Base-by-base conservation (phyloP, 2,329 filamentous ascomycete species). In the Davidsoniella virescens region DNA sequence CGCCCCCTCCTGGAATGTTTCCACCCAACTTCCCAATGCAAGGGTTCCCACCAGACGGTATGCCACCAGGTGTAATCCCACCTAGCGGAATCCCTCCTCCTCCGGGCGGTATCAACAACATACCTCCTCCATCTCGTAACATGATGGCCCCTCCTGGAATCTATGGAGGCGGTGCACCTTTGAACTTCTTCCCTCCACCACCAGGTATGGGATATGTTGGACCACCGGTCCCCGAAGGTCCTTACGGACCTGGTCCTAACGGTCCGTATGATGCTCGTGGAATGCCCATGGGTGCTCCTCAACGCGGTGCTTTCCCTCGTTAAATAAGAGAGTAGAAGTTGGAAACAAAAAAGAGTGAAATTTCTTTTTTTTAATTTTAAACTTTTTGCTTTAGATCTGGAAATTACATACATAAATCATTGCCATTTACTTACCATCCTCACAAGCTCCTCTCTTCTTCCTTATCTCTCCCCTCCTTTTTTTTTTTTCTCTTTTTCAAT, bases 121-220 rank as follows among this genome's bases (percentile, higher is more conserved):
- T 70, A 54, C 71, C 70, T 14, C 71, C 69, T 14, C 71, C 69
- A 8, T 29, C 26, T 7, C 70, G 75, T n/a, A 72, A 65, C 59
- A 70, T 76, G 65, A 65, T 67, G 38, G 75, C 75, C 23, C 77
- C 77, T 4, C 77, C 76, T 1, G 74, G 73, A 9, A 76, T 78
- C 58, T 76, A 70, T 55, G 67, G 64, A 18, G 71, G 69, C 5
- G 68, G 66, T 10, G 65, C 64, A 6, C 65, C 64, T 5, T 71
- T 67, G 67, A 4, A 72, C 69, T 16, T 77, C 75, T 57, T 66
- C 78, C 59, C 69, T 78, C 59, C 69, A 67, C 4, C 75, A 70
- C 12, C 65, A 43, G 73, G 70, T 20, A 48, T 52, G 39, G 25
- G 44, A 9, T 26, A 46, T 43, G 39, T 47, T 12, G 47, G 25